Conservation (phyloP, 2,329 filamentous ascomycete genomes). For the Falciphora oryzae region DNA sequence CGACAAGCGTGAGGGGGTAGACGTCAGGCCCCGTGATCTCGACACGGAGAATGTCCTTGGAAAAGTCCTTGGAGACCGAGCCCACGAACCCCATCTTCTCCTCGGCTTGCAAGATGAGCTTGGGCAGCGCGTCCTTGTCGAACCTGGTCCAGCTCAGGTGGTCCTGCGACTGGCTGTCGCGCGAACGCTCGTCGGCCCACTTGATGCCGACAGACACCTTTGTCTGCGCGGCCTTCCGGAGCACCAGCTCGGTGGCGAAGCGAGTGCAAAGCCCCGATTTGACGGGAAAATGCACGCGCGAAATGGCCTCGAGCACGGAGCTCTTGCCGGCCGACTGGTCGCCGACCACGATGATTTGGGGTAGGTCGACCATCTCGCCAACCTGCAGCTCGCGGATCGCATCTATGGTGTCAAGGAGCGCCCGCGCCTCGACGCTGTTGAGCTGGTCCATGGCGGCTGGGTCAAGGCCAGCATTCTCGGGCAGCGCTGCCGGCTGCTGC, state of each 20-base stretch:
- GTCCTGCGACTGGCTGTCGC: constrained; percentile 21
- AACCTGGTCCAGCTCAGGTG: constrained; percentile 20
- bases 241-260: constrained; percentile 56
- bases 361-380: constrained; percentile 27
- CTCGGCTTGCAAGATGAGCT: constrained; percentile 34
- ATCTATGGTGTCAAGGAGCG: not conserved
- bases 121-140: constrained; percentile 20
- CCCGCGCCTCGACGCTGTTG: not conserved
- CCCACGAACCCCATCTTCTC: constrained; percentile 41
- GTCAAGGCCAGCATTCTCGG: not conserved
- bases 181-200: constrained; percentile 24
- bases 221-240: constrained; percentile 35
- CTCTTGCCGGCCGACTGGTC: constrained; percentile 60
- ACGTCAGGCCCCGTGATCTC: constrained; percentile 41
- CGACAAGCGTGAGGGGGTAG: constrained; percentile 51
- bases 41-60: constrained; percentile 39
- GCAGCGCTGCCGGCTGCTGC: no score
- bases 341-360: constrained; percentile 51
- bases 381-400: not conserved
- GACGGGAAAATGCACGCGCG: constrained; percentile 52
- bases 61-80: constrained; percentile 32
- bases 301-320: constrained; percentile 59
- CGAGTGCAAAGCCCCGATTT: constrained; percentile 55
- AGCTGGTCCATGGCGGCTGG: not conserved
- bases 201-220: constrained; percentile 31